Evolutionary conservation across 2,329 filamentous ascomycete species (phyloP), one percentile per base, ranked within the genome.

Genomic region (Venturiaceae sp.): DNA sequence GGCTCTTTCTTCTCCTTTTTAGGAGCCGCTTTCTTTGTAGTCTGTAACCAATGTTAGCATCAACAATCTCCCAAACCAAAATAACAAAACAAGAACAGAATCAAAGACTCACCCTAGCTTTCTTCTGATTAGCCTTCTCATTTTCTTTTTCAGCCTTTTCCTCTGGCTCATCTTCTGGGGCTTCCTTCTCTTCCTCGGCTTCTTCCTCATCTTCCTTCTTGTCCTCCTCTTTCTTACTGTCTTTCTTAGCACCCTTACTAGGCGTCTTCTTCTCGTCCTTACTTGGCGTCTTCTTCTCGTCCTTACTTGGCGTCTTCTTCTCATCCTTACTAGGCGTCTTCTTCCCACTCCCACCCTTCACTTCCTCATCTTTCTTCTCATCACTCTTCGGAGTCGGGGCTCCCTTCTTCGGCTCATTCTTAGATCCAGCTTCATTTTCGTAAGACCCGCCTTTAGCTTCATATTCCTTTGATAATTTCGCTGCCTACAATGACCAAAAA

Each of bases 321-420:
- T 62, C 63, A 55, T 46, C 60, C 2, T 55, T 56, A 33, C 62
- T 62, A 36, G 63, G 63, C 23, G 63, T 66, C 60, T 66, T 65
- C n/a, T 64, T 67, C 58, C 47, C 46, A 16, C 53, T 58, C n/a
- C 54, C 60, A 11, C 19, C 50, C 50, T 67, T 59, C 50, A 60
- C 62, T 50, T 64, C 66, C 55, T 67, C 66, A 26, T 55, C 64
- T 58, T 53, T 55, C 50, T 54, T 57, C 3, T 58, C 60, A 34
- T 64, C 53, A 52, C 64, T 65, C 60, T 63, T 66, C 7, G 56
- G 59, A 3, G 64, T 66, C 1, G 74, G 74, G 5, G 66, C 62
- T 3, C 74, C 74, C 61, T 75, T 75, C 62, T 71, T 68, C 0
- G 74, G 74, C 62, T 75, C 72, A 44, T 77, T 73, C 60, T 76